These are phyloP conservation scores for Spiraea crenata DNA, from an alignment of 331 rosid genomes.

Conservation along the genomic window DNA sequence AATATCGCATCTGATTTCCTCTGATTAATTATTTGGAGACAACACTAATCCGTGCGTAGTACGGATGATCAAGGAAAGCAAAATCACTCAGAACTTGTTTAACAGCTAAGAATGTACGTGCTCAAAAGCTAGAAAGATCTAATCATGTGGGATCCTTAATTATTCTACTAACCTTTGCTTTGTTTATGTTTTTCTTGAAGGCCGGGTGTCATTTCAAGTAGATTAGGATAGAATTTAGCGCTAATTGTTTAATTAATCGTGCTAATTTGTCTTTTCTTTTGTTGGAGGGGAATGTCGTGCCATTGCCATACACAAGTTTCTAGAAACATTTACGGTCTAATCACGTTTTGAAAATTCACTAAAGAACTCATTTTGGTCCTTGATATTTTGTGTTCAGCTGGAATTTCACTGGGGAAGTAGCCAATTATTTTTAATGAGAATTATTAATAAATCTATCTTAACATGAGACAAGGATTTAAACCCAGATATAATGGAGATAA, in stretches of 20 bases:
- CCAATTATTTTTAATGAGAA: conserved; percentile 6
- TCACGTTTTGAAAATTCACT: background rate
- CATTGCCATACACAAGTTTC: conserved; percentile 26
- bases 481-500: too few relatives aligned
- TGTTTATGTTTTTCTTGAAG: conserved; percentile 20
- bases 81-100: conserved; percentile 17
- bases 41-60: conserved; percentile 32
- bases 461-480: too few relatives aligned
- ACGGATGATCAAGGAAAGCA: conserved; percentile 37
- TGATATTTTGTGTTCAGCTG: conserved; percentile 31
- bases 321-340: conserved; percentile 36
- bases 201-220: conserved; percentile 37
- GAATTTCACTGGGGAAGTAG: conserved; percentile 30
- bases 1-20: conserved; percentile 16
- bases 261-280: conserved; percentile 26
- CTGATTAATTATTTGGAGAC: conserved; percentile 14
- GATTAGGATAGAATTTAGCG: conserved; percentile 45
- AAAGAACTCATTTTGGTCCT: conserved; percentile 8
- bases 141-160: conserved; percentile 17
- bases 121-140: conserved; percentile 19
- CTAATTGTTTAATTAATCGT: conserved; percentile 28
- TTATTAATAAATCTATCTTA: background rate
- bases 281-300: conserved; percentile 35
- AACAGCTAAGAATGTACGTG: conserved; percentile 53
- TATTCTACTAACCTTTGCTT: conserved; percentile 10